phyloP scores from a whole-genome alignment of 2,329 filamentous ascomycete species.

The Chrysosporium queenslandicum region DNA sequence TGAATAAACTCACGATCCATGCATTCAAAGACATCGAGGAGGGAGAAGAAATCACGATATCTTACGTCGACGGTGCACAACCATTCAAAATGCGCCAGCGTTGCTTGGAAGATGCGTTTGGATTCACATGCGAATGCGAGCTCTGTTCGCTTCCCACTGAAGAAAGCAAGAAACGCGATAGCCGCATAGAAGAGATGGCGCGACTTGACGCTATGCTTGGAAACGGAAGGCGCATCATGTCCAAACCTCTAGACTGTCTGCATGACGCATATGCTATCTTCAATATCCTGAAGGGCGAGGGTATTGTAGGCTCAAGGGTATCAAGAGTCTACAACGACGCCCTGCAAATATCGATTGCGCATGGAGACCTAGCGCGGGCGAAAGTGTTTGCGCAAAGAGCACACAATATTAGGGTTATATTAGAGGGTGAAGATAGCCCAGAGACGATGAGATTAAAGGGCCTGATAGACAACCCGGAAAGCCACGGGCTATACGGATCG shows the following conservation, averaged over 20 bases:
- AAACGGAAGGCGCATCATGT: conserved; percentile 10
- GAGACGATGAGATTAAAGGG: conserved; percentile 23
- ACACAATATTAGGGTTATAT: conserved; percentile 28
- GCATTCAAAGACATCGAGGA: conserved; percentile 15
- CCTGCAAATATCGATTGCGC: conserved; percentile 33
- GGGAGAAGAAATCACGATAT: conserved; percentile 17
- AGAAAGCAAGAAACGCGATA: conserved; percentile 7
- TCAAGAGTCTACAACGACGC: conserved; percentile 14
- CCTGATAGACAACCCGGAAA: conserved; percentile 22
- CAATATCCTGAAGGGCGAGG: conserved; percentile 10
- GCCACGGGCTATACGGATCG: conserved; percentile 19
- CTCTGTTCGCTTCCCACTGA: conserved; percentile 10
- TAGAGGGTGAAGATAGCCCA: conserved; percentile 36
- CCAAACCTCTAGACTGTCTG: conserved; percentile 11
- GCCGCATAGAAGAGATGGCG: conserved; percentile 8
- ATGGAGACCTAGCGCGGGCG: conserved; percentile 39
- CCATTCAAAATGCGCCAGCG: conserved; percentile 8
- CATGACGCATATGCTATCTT: conserved; percentile 11
- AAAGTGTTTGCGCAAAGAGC: conserved; percentile 36
- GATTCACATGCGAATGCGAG: conserved; percentile 15
- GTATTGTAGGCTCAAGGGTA: conserved; percentile 14
- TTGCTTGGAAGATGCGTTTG: conserved; percentile 12
- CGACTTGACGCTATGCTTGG: conserved; percentile 10
- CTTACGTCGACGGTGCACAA: conserved; percentile 13
- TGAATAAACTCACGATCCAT: conserved; percentile 15